Conservation (phyloP, 805 yeast genomes). For the Wickerhamomyces hampshirensis region DNA sequence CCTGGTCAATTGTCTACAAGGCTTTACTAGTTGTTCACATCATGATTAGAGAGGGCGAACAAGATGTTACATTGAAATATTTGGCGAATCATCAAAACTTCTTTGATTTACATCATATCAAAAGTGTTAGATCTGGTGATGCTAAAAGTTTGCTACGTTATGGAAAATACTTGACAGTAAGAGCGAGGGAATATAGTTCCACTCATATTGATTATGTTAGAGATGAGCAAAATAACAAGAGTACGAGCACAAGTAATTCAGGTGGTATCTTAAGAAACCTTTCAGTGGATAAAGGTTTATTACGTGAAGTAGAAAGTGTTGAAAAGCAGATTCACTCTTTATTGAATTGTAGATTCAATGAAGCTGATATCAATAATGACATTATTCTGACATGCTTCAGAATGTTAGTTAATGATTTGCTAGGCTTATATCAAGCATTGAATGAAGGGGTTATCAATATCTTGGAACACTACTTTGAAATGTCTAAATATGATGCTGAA, state of each 20-base stretch:
- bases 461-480: constrained; percentile 91
- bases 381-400: constrained; percentile 79
- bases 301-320: constrained; percentile 82
- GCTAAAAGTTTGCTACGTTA: constrained; percentile 58
- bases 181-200: constrained; percentile 64
- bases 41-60: constrained; percentile 89
- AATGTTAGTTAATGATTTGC: constrained; percentile 82
- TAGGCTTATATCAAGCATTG: constrained; percentile 80
- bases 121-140: constrained; percentile 37
- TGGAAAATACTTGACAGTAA: constrained; percentile 60
- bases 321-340: constrained; percentile 76
- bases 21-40: constrained; percentile 80
- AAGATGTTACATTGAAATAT: constrained; percentile 64
- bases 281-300: constrained; percentile 70
- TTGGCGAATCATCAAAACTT: constrained; percentile 45
- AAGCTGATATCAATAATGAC: constrained; percentile 80
- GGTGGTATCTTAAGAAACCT: constrained; percentile 44
- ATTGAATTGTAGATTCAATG: constrained; percentile 68
- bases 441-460: constrained; percentile 95
- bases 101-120: constrained; percentile 40
- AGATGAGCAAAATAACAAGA: constrained; percentile 59
- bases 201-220: constrained; percentile 75
- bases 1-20: constrained; percentile 92
- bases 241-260: constrained; percentile 7
- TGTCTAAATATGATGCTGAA: constrained; percentile 81